Percentiles rank a stretch among this genome's conserved stretches.
phyloP scores from a whole-genome alignment of 257 asterid species.

The Forsythia suspensa region DNA sequence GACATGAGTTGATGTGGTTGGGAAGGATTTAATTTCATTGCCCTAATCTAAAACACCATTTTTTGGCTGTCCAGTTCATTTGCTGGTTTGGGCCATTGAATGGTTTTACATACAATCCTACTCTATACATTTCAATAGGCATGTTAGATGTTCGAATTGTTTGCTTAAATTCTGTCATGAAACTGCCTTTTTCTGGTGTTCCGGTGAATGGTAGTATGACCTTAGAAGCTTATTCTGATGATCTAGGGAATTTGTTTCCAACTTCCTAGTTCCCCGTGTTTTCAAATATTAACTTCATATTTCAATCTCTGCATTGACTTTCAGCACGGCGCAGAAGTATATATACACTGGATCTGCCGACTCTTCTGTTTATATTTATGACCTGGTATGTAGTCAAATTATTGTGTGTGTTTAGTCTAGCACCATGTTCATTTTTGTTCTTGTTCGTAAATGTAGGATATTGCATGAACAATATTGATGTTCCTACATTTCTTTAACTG shows the following conservation, averaged over 20 bases:
- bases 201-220: not conserved
- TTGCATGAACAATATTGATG: not conserved
- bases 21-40: not conserved
- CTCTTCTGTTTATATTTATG: slow-evolving; percentile 66
- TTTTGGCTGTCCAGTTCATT: not conserved
- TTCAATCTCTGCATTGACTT: slow-evolving; percentile 21
- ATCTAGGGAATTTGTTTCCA: not conserved
- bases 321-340: slow-evolving; percentile 93
- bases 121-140: not conserved
- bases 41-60: not conserved
- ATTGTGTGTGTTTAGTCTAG: not conserved
- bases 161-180: not conserved
- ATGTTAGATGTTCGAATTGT: not conserved
- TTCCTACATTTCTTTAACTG: not conserved
- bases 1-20: not conserved
- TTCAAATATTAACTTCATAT: slow-evolving; percentile 5
- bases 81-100: too few relatives aligned
- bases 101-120: too few relatives aligned
- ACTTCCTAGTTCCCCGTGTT: not conserved
- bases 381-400: slow-evolving; percentile 56
- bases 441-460: not conserved
- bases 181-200: not conserved
- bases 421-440: not conserved
- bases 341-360: slow-evolving; percentile 92
- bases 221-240: not conserved